These are phyloP conservation scores for Lachnellula cervina DNA, from an alignment of 2,329 filamentous ascomycete genomes.

Conservation along the genomic window DNA sequence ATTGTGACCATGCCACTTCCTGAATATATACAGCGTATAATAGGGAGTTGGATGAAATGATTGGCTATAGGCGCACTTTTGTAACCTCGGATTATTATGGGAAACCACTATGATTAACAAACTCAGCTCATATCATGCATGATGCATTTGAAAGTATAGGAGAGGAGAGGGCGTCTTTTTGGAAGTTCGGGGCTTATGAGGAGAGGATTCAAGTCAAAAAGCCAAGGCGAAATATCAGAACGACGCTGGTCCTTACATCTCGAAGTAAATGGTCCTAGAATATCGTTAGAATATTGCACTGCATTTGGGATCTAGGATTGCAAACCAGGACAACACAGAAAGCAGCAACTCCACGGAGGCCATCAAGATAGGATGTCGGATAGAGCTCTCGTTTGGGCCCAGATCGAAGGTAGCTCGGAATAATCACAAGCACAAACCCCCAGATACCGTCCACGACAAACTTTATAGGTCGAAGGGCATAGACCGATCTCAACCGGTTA, in stretches of 20 bases:
- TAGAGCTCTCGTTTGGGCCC: constrained; percentile 9
- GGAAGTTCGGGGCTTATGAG: no score
- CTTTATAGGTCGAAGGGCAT: background rate
- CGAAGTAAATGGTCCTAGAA: background rate
- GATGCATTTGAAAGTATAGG: background rate
- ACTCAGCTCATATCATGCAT: background rate
- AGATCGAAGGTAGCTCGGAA: constrained; percentile 1
- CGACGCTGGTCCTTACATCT: background rate
- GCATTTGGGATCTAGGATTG: background rate
- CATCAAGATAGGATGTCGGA: constrained; percentile 40
- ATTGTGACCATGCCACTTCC: constrained; percentile 42
- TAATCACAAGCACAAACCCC: background rate
- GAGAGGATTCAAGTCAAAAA: background rate
- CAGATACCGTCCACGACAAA: background rate
- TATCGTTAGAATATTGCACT: background rate
- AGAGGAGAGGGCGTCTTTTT: background rate
- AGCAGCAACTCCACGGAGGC: constrained; percentile 42
- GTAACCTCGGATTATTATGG: background rate
- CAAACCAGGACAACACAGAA: constrained; percentile 35
- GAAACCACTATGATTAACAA: background rate
- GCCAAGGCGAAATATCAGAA: background rate
- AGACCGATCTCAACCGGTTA: background rate
- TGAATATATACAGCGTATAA: background rate
- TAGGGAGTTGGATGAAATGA: background rate
- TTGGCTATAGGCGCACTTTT: background rate